phyloP scores from a whole-genome alignment of 352 stramenopile species.

The Chrysophaeum taylorii region DNA sequence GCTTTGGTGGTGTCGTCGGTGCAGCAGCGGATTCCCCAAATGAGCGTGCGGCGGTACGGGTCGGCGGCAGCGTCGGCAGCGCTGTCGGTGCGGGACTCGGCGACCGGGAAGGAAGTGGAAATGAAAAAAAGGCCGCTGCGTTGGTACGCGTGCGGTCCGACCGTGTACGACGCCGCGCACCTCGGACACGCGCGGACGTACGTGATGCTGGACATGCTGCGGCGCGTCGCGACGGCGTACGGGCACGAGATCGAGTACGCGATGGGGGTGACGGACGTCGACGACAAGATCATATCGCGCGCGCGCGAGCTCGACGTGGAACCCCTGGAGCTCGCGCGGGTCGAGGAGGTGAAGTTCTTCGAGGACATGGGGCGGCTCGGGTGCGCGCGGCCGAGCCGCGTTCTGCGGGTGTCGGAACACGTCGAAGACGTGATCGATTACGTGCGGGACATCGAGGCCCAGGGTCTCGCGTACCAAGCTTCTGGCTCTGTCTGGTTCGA shows the following conservation, averaged over 20 bases:
- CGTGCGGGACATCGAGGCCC: slow-evolving; percentile 85
- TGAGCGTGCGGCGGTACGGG: no score
- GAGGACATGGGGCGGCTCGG: slow-evolving; percentile 92
- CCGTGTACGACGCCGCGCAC: slow-evolving; percentile 95
- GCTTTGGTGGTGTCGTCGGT: no score
- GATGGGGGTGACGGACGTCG: slow-evolving; percentile 96
- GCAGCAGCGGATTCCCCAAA: no score
- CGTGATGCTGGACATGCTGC: slow-evolving; percentile 84
- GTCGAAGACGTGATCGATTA: slow-evolving; percentile 90
- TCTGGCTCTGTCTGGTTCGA: slow-evolving; percentile 97
- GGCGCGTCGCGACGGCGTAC: slow-evolving; percentile 75
- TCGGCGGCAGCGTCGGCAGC: no score
- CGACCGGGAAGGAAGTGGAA: no score
- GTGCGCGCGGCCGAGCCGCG: slow-evolving; percentile 81
- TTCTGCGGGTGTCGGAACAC: slow-evolving; percentile 94
- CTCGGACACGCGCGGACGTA: slow-evolving; percentile 94
- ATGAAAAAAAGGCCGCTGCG: no score
- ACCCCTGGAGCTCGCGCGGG: slow-evolving; percentile 42
- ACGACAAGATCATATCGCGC: slow-evolving; percentile 96
- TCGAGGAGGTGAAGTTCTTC: slow-evolving; percentile 89
- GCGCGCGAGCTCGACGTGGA: slow-evolving; percentile 32
- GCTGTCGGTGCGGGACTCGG: no score
- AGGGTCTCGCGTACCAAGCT: slow-evolving; percentile 89
- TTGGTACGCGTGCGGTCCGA: slow-evolving; percentile 99
- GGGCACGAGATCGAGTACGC: slow-evolving; percentile 84